Base-by-base conservation (phyloP, 2,329 filamentous ascomycete species). In the Aspergillus thermomutatus region DNA sequence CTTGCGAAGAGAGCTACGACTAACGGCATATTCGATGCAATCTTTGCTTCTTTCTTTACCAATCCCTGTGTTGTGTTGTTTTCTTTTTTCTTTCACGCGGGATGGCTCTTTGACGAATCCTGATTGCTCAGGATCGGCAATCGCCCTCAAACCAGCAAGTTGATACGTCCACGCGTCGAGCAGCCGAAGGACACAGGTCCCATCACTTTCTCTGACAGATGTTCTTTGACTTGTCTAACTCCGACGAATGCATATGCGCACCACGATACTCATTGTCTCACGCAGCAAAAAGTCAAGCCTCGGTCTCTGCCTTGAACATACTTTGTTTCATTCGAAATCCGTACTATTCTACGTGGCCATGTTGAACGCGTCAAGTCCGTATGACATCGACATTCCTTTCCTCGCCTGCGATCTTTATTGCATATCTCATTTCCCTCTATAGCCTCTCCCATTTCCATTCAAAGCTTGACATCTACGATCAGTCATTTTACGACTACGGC, bases 1-100 rank as follows among this genome's bases (percentile, higher is more conserved):
- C 59, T 63, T 52, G 59, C 54, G 48, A 55, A 56, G 51, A 60
- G 56, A 53, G 41, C 50, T 43, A 63, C 45, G 61, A 59, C 49
- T 52, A 27, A 56, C 52, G 43, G 52, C 59, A 58, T 60, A 27
- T 50, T 28, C 47, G 46, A 52, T 56, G 45, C 50, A 49, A 46
- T 43, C 48, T 45, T 50, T 55, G 48, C 47, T 31, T 25, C 43
- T 23, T 45, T 43, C 31, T 54, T 48, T 48, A 46, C 53, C 40
- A 28, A 40, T 45, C 51, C 10, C 23, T 50, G 25, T 46, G 43
- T 49, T 50, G 25, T 46, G 43, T 49, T 37, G 34, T 49, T 25
- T 53, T 52, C 21, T 23, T 25, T 49, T 48, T 27, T 34, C 23
- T 52, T 40, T 50, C 34, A 40, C 34, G 40, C 41, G 19, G 53